A percentile compares a stretch with the other conserved stretches of the same genome.
These are phyloP conservation scores for Singerocomus inundabilis DNA, from an alignment of 1,284 basidiomycete species.

Conservation along the genomic window DNA sequence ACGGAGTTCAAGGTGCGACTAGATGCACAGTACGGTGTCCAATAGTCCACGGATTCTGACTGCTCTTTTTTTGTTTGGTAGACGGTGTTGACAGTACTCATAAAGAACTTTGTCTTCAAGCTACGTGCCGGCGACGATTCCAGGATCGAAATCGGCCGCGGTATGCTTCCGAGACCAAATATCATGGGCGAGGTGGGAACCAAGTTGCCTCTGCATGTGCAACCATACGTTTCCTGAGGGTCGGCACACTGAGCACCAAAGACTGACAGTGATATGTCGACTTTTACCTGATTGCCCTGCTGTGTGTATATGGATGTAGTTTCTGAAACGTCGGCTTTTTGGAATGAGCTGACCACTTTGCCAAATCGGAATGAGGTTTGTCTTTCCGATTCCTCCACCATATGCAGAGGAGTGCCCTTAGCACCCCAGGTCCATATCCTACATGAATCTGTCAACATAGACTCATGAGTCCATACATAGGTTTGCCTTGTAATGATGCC, in stretches of 20 bases:
- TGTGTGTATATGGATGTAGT: not conserved
- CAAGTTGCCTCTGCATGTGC: conserved; percentile 18
- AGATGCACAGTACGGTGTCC: not conserved
- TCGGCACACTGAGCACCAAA: not conserved
- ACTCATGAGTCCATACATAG: no score
- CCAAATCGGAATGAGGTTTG: no score
- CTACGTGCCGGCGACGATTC: conserved; percentile 17
- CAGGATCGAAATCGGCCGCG: conserved; percentile 13
- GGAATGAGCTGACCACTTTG: no score
- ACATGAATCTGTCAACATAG: no score
- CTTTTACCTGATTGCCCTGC: no score
- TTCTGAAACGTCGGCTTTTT: not conserved
- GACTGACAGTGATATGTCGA: not conserved
- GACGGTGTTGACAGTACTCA: conserved; percentile 12
- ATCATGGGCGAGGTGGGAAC: conserved; percentile 18
- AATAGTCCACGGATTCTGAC: not conserved
- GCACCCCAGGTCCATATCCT: no score
- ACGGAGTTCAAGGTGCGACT: conserved; percentile 45
- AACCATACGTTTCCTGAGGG: not conserved
- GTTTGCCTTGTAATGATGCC: no score
- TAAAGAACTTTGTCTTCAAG: conserved; percentile 21
- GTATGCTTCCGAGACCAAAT: conserved; percentile 18
- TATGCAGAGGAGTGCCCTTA: no score
- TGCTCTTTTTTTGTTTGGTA: not conserved
- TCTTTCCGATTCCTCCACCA: no score